phyloP scores from a whole-genome alignment of 139 green algal species.

The Penium margaritaceum region DNA sequence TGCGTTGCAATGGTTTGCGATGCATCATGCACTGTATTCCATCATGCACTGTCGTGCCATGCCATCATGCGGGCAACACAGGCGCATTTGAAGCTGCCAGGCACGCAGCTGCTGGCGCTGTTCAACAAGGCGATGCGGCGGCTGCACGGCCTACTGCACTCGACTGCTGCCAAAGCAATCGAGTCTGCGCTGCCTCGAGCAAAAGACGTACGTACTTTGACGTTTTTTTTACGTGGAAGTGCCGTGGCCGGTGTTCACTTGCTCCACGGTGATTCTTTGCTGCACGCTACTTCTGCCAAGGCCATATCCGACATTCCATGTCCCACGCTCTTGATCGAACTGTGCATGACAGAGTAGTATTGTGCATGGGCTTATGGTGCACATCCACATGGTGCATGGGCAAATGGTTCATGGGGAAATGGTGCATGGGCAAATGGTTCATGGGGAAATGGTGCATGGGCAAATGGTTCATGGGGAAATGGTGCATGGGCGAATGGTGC shows the following conservation, averaged over 20 bases:
- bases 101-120: slow-evolving; percentile 77
- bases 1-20: no score
- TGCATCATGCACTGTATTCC: no score
- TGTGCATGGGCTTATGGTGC: no score
- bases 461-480: no score
- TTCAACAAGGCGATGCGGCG: slow-evolving; percentile 90
- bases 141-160: slow-evolving; percentile 64
- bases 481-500: no score
- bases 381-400: neutral
- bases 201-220: slow-evolving; percentile 2
- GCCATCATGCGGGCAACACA: no score
- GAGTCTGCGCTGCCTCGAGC: slow-evolving; percentile 9
- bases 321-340: neutral
- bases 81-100: slow-evolving; percentile 64
- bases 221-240: slow-evolving; percentile 4
- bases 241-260: neutral
- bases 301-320: neutral
- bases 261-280: neutral
- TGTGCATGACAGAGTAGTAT: no score
- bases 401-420: neutral
- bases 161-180: slow-evolving; percentile 58
- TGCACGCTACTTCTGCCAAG: neutral
- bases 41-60: no score
- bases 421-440: no score
- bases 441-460: no score